A percentile compares a stretch with the other conserved stretches of the same genome.
Conservation (phyloP, 805 yeast species). For the Starmerella lactis-condensi region DNA sequence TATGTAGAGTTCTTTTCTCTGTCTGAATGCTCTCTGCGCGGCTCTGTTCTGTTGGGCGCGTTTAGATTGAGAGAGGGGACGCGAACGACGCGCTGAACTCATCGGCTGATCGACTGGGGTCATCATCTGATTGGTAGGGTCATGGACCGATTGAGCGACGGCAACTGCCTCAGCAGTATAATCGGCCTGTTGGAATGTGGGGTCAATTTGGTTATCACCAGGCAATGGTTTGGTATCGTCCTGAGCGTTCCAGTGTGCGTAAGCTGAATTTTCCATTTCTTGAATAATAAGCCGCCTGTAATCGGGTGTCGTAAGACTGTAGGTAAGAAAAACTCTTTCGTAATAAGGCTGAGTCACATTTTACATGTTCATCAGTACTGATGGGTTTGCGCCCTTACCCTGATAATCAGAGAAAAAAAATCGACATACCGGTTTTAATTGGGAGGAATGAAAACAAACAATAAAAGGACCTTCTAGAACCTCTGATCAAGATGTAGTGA, state of each 20-base stretch:
- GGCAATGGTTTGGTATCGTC: constrained; percentile 18
- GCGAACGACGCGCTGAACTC: constrained; percentile 19
- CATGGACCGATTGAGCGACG: constrained; percentile 18
- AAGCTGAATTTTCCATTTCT: constrained; percentile 16
- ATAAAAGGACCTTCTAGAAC: too few species aligned
- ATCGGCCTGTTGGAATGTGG: constrained; percentile 18
- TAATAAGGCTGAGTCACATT: constrained; percentile 15
- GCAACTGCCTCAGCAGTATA: constrained; percentile 20
- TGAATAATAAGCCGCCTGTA: constrained; percentile 11
- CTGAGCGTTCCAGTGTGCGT: constrained; percentile 17
- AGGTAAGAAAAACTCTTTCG: constrained; percentile 13
- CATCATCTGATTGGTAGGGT: constrained; percentile 15
- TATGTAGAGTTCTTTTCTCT: constrained; percentile 62
- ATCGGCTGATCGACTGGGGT: constrained; percentile 19
- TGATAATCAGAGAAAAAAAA: too few species aligned
- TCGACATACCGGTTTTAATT: too few species aligned
- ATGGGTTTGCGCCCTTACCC: constrained; percentile 1
- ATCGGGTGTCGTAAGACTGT: constrained; percentile 15
- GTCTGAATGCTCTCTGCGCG: constrained; percentile 83
- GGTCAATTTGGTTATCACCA: constrained; percentile 19
- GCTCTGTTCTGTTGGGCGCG: constrained; percentile 83
- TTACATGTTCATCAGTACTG: too few species aligned
- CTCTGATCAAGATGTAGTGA: too few species aligned
- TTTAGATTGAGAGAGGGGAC: constrained; percentile 44
- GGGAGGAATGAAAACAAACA: too few species aligned